Conservation (phyloP, 106 monocot genomes). For the Iris macrosiphon region DNA sequence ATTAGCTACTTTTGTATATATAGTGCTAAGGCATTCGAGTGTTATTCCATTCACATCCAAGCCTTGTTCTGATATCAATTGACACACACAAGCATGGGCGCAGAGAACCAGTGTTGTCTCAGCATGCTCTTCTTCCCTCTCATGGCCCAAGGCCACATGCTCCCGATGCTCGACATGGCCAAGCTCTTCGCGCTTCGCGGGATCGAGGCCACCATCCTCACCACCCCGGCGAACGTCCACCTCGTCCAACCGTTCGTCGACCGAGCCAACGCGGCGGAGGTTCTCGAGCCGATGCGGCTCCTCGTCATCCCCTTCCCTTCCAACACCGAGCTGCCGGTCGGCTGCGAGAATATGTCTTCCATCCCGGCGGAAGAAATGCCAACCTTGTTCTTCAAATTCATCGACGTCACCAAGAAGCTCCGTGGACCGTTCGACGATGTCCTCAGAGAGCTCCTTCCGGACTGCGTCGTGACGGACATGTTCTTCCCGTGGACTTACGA, state of each 20-base stretch:
- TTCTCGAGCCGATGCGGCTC: not conserved
- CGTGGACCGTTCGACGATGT: not conserved
- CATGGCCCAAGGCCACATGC: slow-evolving; percentile 4
- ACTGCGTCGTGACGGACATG: slow-evolving; percentile 9
- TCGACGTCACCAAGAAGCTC: not conserved
- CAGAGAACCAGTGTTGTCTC: not conserved
- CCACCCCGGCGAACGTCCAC: slow-evolving; percentile 1
- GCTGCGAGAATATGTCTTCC: not conserved
- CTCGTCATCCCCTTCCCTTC: slow-evolving; percentile 2
- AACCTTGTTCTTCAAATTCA: too few species aligned
- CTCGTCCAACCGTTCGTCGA: not conserved
- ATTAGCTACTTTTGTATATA: too few species aligned
- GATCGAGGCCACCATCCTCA: slow-evolving; percentile 1
- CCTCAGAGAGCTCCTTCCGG: not conserved
- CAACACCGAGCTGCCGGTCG: not conserved
- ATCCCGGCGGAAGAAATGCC: too few species aligned
- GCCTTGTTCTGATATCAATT: too few species aligned
- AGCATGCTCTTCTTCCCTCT: slow-evolving; percentile 12
- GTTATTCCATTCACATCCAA: too few species aligned
- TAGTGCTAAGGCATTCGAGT: too few species aligned
- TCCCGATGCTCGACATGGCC: slow-evolving; percentile 20
- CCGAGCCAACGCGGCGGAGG: not conserved
- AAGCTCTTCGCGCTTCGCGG: slow-evolving; percentile 1
- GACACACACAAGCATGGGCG: too few species aligned
- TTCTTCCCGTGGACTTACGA: slow-evolving; percentile 9